These are phyloP conservation scores for Isoetes engelmannii DNA, from an alignment of 83 land plant genomes.

Conservation along the genomic window DNA sequence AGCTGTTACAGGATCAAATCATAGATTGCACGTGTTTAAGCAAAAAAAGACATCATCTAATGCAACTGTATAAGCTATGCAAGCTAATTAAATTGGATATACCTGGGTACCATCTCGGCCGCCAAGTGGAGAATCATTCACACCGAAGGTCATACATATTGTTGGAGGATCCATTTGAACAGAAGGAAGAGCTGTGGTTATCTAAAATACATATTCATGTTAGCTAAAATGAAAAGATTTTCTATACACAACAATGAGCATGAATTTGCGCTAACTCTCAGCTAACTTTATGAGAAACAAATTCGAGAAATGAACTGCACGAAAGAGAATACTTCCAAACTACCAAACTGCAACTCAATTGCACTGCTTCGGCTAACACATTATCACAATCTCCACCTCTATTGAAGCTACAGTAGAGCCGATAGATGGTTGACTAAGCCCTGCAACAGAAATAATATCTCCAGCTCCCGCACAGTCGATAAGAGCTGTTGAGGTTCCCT, in stretches of 20 bases:
- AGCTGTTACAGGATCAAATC: constrained; percentile 35
- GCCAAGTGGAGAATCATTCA: constrained; percentile 90
- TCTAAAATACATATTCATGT: constrained; percentile 25
- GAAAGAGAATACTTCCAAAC: too few relatives aligned
- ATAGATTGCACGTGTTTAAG: not conserved
- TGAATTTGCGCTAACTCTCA: not conserved
- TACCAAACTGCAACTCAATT: too few relatives aligned
- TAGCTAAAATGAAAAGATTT: not conserved
- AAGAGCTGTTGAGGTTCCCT: constrained; percentile 54
- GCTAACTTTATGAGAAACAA: not conserved
- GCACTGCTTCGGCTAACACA: too few relatives aligned
- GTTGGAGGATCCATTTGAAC: constrained; percentile 94
- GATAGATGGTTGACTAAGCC: constrained; percentile 73
- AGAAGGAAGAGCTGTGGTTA: constrained; percentile 64
- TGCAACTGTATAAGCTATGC: not conserved
- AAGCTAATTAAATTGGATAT: constrained; percentile 9
- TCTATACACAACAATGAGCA: not conserved
- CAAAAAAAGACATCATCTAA: not conserved
- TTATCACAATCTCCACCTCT: constrained; percentile 42
- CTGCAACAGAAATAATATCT: constrained; percentile 92
- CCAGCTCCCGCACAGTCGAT: constrained; percentile 93
- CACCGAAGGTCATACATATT: constrained; percentile 98
- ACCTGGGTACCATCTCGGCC: constrained; percentile 96
- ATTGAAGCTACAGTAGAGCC: constrained; percentile 80
- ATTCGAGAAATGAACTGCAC: too few relatives aligned